Conservation (phyloP, 106 monocot genomes). For the Dactylorhiza incarnata region DNA sequence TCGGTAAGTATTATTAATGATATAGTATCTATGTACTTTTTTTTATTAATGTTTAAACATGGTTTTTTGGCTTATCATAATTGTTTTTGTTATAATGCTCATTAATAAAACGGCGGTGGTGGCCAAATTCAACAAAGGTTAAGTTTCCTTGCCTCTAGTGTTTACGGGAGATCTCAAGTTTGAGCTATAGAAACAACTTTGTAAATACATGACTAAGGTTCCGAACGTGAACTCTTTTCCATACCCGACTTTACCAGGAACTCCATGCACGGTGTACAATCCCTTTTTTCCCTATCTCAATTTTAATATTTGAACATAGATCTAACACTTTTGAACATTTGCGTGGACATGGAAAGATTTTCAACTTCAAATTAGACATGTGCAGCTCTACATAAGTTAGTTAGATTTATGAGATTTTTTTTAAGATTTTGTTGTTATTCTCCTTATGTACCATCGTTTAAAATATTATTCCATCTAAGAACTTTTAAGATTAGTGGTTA, state of each 20-base stretch:
- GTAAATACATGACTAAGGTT: too few species aligned
- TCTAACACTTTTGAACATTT: too few species aligned
- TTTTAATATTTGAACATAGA: too few species aligned
- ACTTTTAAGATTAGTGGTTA: background rate
- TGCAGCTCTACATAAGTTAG: background rate
- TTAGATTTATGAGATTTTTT: background rate
- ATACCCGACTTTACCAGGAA: too few species aligned
- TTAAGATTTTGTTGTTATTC: background rate
- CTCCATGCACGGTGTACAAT: too few species aligned
- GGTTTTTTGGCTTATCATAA: background rate
- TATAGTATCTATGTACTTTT: background rate
- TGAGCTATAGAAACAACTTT: too few species aligned
- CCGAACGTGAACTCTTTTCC: too few species aligned
- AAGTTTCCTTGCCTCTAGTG: too few species aligned
- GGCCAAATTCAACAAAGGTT: background rate
- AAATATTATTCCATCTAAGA: background rate
- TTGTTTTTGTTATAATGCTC: background rate
- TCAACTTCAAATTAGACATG: too few species aligned
- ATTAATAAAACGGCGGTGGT: background rate
- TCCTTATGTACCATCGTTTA: background rate
- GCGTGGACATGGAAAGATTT: too few species aligned
- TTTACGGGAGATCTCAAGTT: too few species aligned
- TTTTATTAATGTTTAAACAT: background rate
- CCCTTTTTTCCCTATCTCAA: too few species aligned
- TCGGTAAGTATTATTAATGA: constrained; percentile 46